These are phyloP conservation scores for Elsinoe necatrix DNA, from an alignment of 2,329 filamentous ascomycete genomes.

Conservation along the genomic window DNA sequence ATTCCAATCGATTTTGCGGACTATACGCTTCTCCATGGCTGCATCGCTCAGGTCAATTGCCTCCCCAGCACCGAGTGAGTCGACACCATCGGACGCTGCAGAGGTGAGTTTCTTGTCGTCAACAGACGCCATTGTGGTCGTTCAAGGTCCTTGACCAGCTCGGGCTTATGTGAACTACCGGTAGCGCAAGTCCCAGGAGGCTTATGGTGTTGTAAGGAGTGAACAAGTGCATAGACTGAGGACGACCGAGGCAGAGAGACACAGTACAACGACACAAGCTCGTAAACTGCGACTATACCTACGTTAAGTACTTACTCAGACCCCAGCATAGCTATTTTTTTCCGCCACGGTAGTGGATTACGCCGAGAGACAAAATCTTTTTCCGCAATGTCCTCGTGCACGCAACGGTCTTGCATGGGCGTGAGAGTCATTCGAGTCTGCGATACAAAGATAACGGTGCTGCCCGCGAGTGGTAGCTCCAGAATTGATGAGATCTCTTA, in stretches of 20 bases:
- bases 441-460: neutral
- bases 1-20: conserved; percentile 14
- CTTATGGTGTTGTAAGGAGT: no score
- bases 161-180: neutral
- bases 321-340: neutral
- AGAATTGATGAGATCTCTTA: conserved; percentile 1
- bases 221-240: no score
- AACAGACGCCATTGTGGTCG: neutral
- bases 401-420: neutral
- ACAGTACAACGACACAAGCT: neutral
- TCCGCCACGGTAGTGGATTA: neutral
- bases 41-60: conserved; percentile 9
- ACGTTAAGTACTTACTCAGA: neutral
- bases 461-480: neutral
- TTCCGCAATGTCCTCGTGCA: neutral
- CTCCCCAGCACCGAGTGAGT: conserved; percentile 1
- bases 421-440: neutral
- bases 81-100: conserved; percentile 1
- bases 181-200: no score
- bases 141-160: neutral
- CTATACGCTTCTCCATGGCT: conserved; percentile 14
- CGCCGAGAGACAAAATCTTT: neutral
- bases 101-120: conserved; percentile 10
- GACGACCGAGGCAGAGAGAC: neutral
- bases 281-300: neutral